A percentile compares a stretch with the other conserved stretches of the same genome.
These are phyloP conservation scores for Thermomyces lanuginosus DNA, from an alignment of 2,329 filamentous ascomycete genomes.

Conservation along the genomic window DNA sequence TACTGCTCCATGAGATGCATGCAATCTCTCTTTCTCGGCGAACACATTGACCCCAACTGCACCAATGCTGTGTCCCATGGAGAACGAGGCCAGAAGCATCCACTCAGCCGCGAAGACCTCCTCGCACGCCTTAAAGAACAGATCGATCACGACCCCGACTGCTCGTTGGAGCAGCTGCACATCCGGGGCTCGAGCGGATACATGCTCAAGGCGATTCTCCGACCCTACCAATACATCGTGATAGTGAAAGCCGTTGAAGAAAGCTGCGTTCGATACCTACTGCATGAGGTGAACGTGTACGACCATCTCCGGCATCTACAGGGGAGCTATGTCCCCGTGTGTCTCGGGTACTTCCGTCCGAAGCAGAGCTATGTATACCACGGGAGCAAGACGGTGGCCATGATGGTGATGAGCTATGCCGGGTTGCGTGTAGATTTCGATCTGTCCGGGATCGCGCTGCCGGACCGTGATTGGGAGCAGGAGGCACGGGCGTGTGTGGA, in stretches of 20 bases:
- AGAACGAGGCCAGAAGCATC: conserved; percentile 2
- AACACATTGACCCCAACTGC: conserved; percentile 10
- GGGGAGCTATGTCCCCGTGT: conserved; percentile 13
- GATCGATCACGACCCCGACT: conserved; percentile 8
- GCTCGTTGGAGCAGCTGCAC: conserved; percentile 12
- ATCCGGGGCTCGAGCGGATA: conserved; percentile 13
- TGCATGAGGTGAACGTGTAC: conserved; percentile 13
- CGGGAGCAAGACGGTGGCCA: conserved; percentile 10
- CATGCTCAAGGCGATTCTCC: conserved; percentile 14
- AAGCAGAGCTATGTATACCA: conserved; percentile 12
- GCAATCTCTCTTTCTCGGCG: conserved; percentile 9
- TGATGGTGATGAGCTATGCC: conserved; percentile 10
- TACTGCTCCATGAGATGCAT: conserved; percentile 12
- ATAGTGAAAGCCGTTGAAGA: conserved; percentile 13
- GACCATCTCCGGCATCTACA: conserved; percentile 9
- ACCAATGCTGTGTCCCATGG: conserved; percentile 25
- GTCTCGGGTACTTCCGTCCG: conserved; percentile 11
- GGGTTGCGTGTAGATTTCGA: not conserved
- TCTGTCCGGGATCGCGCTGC: not conserved
- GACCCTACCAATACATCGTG: conserved; percentile 14
- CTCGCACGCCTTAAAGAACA: conserved; percentile 9
- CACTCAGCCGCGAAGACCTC: conserved; percentile 9
- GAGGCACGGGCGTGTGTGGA: conserved; percentile 8
- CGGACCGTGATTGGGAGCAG: conserved; percentile 7
- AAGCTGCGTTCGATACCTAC: conserved; percentile 9